phyloP scores from a whole-genome alignment of 2,329 filamentous ascomycete species.

The Aciculosporium take region DNA sequence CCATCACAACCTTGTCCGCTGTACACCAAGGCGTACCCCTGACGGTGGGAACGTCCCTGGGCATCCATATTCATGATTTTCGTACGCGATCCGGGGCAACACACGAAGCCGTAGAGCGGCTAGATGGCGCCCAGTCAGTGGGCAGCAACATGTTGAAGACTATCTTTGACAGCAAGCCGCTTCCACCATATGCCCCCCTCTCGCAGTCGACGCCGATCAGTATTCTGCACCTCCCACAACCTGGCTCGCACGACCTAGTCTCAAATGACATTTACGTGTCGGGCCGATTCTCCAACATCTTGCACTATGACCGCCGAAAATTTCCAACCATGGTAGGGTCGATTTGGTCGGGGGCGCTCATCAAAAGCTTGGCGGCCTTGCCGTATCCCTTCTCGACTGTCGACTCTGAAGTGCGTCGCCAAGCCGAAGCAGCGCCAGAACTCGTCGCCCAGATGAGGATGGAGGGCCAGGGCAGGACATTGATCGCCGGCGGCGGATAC shows the following conservation, averaged over 20 bases:
- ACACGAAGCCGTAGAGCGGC: conserved; percentile 21
- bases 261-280: conserved; percentile 77
- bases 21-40: conserved; percentile 53
- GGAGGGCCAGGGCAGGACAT: conserved; percentile 41
- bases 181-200: conserved; percentile 52
- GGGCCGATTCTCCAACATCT: conserved; percentile 74
- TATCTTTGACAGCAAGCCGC: conserved; percentile 38
- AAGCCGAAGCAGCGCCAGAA: conserved; percentile 39
- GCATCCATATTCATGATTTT: conserved; percentile 71
- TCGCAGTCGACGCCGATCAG: conserved; percentile 70
- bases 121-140: conserved; percentile 16
- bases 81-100: conserved; percentile 28
- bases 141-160: conserved; percentile 18
- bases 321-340: conserved; percentile 67
- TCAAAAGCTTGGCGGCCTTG: conserved; percentile 58
- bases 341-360: conserved; percentile 68
- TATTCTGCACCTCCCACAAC: conserved; percentile 59
- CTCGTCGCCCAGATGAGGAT: conserved; percentile 39
- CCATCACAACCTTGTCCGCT: conserved; percentile 70
- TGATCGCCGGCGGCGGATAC: conserved; percentile 80
- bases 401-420: conserved; percentile 43
- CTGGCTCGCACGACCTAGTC: conserved; percentile 35
- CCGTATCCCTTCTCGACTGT: conserved; percentile 52
- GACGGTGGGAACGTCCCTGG: conserved; percentile 70
- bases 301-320: conserved; percentile 78